A percentile compares a stretch with the other conserved stretches of the same genome.
phyloP scores from a whole-genome alignment of 1,284 basidiomycete species.

The Abortiporus biennis region DNA sequence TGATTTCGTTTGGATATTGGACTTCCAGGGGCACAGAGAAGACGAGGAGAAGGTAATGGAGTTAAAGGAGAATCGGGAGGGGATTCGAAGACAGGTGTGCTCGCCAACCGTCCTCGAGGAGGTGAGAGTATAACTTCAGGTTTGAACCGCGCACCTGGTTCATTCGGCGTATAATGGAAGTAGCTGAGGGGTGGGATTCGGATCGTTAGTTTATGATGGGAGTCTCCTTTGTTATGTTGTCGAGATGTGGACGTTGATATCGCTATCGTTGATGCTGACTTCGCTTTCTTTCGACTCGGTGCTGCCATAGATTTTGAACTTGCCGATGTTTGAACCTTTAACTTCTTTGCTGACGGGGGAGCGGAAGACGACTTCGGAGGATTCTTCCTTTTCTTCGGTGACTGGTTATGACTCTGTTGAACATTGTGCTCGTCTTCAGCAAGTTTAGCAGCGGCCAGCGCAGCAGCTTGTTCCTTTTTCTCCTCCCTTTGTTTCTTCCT shows the following conservation, averaged over 20 bases:
- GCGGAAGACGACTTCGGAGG: not conserved
- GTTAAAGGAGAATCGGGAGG: constrained; percentile 6
- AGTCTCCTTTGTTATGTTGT: not conserved
- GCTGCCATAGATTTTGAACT: constrained; percentile 1
- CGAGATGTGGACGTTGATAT: not conserved
- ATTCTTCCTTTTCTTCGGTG: constrained; percentile 5
- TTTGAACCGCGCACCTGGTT: constrained; percentile 9
- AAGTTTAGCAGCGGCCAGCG: constrained; percentile 11
- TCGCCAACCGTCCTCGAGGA: not conserved
- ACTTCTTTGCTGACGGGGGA: constrained; percentile 16
- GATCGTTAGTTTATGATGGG: constrained; percentile 15
- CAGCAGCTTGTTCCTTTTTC: constrained; percentile 25
- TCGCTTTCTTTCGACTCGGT: not conserved
- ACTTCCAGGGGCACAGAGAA: too few species aligned
- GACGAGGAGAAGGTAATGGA: not conserved
- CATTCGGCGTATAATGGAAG: constrained; percentile 4
- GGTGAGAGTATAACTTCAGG: constrained; percentile 16
- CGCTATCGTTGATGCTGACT: not conserved
- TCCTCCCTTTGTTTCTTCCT: constrained; percentile 46
- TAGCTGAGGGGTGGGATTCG: constrained; percentile 13
- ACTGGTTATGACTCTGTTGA: not conserved
- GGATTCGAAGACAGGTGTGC: constrained; percentile 1
- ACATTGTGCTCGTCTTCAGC: constrained; percentile 6
- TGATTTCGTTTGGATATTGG: not conserved
- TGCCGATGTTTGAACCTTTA: constrained; percentile 11